Evolutionary conservation across 257 asterid genomes (phyloP), one percentile per base, ranked within the genome.

Genomic region (Catharanthus roseus): DNA sequence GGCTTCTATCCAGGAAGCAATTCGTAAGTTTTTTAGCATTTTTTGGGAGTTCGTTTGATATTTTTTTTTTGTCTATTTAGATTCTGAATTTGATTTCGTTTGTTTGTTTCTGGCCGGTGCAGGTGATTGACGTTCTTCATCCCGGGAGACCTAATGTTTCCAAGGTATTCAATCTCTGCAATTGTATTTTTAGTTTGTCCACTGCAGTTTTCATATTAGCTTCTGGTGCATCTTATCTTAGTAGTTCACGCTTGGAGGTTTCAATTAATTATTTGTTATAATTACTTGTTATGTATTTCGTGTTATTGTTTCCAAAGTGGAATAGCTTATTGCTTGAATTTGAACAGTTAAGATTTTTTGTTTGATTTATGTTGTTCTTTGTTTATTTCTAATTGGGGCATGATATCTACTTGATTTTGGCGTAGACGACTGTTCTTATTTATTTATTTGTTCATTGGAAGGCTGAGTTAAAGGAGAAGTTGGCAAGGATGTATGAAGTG

Each of bases 91-190:
- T 18, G 23, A 1, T 53, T 69, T 2, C 26, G 18, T 41, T 11
- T 16, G 13, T n/a, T 42, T 44, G 5, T 66, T 66, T 23, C 67
- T 13, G 72, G 41, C 49, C 53, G n/a, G 53, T 69, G 53, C 71
- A 92, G 95, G 73, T 92, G 68, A 88, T 92, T 71, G 98, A 92
- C 73, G 96, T 92, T 51, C 77, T 92, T 82, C 98, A 92, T 55
- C 98, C 98, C 29, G 97, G 98, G 72, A 80, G 96, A 75, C 78
- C 98, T 3, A 92, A 92, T 80, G 95, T 92, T 55, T 88, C 97
- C 39, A 92, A 92, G 98, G 98, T 91, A 26, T 58, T 55, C 50
- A 28, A 45, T 38, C 57, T 12, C 36, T 18, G 55, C 2, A 2
- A n/a, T 11, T 1, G 47, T 21, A 13, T 58, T 36, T 44, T 6